Evolutionary conservation across 2,329 filamentous ascomycete genomes (phyloP).

Genomic region (Xylaria polymorpha): DNA sequence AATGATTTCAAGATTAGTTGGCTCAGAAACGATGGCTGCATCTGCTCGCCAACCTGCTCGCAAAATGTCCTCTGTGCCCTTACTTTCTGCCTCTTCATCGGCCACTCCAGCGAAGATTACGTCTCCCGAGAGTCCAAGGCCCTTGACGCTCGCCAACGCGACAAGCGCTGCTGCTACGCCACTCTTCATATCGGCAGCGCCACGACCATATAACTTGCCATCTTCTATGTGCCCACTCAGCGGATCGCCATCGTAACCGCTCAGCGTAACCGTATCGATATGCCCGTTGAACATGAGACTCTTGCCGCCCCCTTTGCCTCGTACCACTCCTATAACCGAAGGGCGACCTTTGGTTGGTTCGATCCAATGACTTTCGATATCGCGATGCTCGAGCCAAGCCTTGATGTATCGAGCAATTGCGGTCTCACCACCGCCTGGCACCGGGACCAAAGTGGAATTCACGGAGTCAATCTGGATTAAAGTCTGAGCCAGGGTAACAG

Average conservation of each 20-base stretch:
- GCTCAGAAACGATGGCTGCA: slow-evolving; percentile 62
- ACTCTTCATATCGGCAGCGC: slow-evolving; percentile 64
- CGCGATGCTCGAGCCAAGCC: slow-evolving; percentile 63
- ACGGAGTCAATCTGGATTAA: slow-evolving; percentile 63
- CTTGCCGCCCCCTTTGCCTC: slow-evolving; percentile 60
- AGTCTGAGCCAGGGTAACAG: slow-evolving; percentile 56
- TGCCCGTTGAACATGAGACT: slow-evolving; percentile 66
- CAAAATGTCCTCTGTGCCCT: slow-evolving; percentile 63
- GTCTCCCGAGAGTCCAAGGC: slow-evolving; percentile 55
- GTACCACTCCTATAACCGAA: slow-evolving; percentile 61
- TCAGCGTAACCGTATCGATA: slow-evolving; percentile 62
- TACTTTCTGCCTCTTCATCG: slow-evolving; percentile 63
- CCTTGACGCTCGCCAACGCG: slow-evolving; percentile 54
- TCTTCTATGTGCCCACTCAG: slow-evolving; percentile 56
- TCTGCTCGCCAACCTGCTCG: slow-evolving; percentile 65
- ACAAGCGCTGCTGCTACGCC: slow-evolving; percentile 61
- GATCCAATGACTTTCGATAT: slow-evolving; percentile 62
- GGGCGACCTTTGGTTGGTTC: slow-evolving; percentile 60
- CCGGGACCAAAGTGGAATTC: slow-evolving; percentile 56
- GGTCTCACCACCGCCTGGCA: slow-evolving; percentile 59
- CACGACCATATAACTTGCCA: slow-evolving; percentile 58
- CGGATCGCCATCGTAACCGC: slow-evolving; percentile 59
- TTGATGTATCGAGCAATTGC: slow-evolving; percentile 59
- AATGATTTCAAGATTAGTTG: slow-evolving; percentile 57
- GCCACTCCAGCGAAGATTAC: slow-evolving; percentile 65